Evolutionary conservation across 371 early-diverging fungal genomes (phyloP), one percentile per base, ranked within the genome.

Genomic region (Mucor plumbeus): DNA sequence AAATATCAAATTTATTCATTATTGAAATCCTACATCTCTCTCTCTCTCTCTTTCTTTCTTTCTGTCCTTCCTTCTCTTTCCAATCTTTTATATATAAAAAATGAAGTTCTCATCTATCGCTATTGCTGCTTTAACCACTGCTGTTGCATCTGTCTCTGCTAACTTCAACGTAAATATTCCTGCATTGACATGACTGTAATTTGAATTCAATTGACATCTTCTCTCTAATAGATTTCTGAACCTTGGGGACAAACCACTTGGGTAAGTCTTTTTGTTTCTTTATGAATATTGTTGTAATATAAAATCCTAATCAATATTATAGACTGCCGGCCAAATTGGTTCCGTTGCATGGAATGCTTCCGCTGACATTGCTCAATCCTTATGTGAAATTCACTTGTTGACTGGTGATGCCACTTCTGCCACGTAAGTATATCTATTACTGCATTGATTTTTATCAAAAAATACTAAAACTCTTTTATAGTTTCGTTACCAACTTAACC

Each of bases 401-500:
- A 71, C 72, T 56, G 68, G 68, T 55, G 17, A 53, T 34, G 34
- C 64, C 11, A 36, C 43, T 19, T 47, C 54, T 60, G 72, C 68
- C 60, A 64, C 68, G 50, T 71, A 69, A 60, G 26, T 26, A 26
- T 26, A 26, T 26, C 3, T 26, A 26, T 26, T 26, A 26, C 26
- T 26, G 3, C 26, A 63, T 64, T 53, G 8, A 21, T 14, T 7
- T 15, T 50, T 15, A 9, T 41, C 50, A 11, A 21, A 21, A 57
- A n/a, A 15, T 4, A 1, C 10, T 50, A 39, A 14, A 33, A 38
- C 54, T 13, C 21, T 14, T 31, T 17, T 59, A 14, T 61, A 69
- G 69, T 40, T 54, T 71, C 17, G 72, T 71, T 41, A 56, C 68
- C 36, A 71, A 71, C 53, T 64, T 71, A n/a, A 67, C 72, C 47